A percentile compares a stretch with the other conserved stretches of the same genome.
Conservation (phyloP, 2,329 filamentous ascomycete genomes). For the Neocatenulostroma microsporum region DNA sequence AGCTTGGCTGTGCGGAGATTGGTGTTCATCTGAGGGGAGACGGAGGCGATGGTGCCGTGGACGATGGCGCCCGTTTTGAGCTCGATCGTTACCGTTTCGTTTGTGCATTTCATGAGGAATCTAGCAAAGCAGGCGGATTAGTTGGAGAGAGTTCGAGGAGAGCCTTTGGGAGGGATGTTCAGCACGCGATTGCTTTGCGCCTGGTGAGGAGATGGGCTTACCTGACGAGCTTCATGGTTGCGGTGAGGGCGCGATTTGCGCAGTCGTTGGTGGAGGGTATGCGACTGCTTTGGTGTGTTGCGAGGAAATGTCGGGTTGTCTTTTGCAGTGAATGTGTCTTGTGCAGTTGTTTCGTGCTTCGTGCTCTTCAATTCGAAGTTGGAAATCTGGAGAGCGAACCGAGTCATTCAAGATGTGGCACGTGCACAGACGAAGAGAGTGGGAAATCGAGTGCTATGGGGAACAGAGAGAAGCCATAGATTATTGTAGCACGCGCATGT, state of each 20-base stretch:
- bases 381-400: background rate
- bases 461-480: too few species aligned
- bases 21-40: conserved; percentile 98
- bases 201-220: conserved; percentile 44
- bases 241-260: conserved; percentile 10
- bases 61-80: conserved; percentile 98
- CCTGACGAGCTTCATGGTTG: conserved; percentile 94
- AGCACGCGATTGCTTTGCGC: conserved; percentile 34
- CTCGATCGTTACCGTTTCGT: conserved; percentile 97
- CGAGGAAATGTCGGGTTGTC: too few species aligned
- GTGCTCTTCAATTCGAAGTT: background rate
- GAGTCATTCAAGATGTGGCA: conserved; percentile 1
- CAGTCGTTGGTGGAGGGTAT: background rate
- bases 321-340: too few species aligned
- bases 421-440: too few species aligned
- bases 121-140: conserved; percentile 42
- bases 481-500: too few species aligned
- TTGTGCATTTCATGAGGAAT: conserved; percentile 98
- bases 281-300: background rate
- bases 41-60: conserved; percentile 91
- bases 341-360: background rate
- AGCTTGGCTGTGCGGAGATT: conserved; percentile 88
- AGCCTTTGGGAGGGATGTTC: conserved; percentile 40
- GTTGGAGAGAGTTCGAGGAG: conserved; percentile 28
- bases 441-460: too few species aligned